phyloP scores from a whole-genome alignment of 345 rosid genomes.

The Kernera saxatilis region DNA sequence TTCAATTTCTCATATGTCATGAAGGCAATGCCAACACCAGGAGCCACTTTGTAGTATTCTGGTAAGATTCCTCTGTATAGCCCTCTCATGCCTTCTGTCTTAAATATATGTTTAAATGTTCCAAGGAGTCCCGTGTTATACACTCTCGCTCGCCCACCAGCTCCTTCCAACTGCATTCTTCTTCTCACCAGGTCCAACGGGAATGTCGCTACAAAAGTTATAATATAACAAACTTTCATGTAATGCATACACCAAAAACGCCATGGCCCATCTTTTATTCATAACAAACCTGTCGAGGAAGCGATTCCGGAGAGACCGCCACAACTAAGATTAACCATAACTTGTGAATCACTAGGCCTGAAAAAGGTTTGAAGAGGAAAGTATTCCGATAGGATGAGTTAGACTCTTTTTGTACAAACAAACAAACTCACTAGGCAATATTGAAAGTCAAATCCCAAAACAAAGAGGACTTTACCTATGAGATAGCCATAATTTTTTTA shows the following conservation, averaged over 20 bases:
- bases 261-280: not conserved
- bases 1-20: conserved; percentile 83
- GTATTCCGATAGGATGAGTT: not conserved
- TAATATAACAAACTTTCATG: not conserved
- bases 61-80: conserved; percentile 90
- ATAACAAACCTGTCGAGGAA: conserved; percentile 80
- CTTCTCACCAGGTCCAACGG: conserved; percentile 93
- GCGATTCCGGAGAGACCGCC: conserved; percentile 96
- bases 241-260: not conserved
- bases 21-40: conserved; percentile 89
- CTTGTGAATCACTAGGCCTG: conserved; percentile 74
- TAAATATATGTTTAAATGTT: conserved; percentile 59
- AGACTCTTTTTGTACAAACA: not conserved
- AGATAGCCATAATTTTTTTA: conserved; percentile 66
- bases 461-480: conserved; percentile 46
- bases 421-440: conserved; percentile 3
- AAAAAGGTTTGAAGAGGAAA: not conserved
- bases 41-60: conserved; percentile 92
- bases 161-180: conserved; percentile 91
- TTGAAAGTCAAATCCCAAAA: not conserved
- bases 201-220: conserved; percentile 63
- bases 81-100: conserved; percentile 73
- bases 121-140: conserved; percentile 71
- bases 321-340: conserved; percentile 69
- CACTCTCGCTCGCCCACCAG: conserved; percentile 74